These are phyloP conservation scores for Middelhovenomyces tepae DNA, from an alignment of 805 yeast species.

Conservation along the genomic window DNA sequence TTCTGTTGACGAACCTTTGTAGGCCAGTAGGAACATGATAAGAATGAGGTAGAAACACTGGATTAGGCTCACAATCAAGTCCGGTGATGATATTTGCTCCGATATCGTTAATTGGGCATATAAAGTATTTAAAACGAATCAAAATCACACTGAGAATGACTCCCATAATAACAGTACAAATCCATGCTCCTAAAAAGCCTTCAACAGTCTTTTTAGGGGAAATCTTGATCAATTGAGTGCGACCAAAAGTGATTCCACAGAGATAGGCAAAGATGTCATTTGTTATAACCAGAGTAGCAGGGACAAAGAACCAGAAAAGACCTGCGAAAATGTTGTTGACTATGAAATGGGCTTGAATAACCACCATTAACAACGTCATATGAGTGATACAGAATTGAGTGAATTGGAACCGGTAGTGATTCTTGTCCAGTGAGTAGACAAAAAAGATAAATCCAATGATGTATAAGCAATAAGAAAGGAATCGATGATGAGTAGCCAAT, in stretches of 20 bases:
- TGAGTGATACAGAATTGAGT: conserved; percentile 90
- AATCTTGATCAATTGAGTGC: conserved; percentile 82
- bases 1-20: conserved; percentile 39
- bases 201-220: conserved; percentile 97
- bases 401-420: conserved; percentile 84
- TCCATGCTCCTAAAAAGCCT: conserved; percentile 97
- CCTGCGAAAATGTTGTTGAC: conserved; percentile 86
- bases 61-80: conserved; percentile 72
- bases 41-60: conserved; percentile 77
- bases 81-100: conserved; percentile 51
- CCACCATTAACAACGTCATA: conserved; percentile 83
- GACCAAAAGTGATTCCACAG: conserved; percentile 95
- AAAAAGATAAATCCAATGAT: conserved; percentile 83
- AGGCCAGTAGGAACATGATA: conserved; percentile 60
- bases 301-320: conserved; percentile 87
- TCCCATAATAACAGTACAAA: conserved; percentile 75
- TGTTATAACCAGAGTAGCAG: conserved; percentile 83
- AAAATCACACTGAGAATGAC: conserved; percentile 55
- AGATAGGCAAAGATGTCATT: conserved; percentile 95
- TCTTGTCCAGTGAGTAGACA: conserved; percentile 81
- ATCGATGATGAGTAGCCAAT: conserved; percentile 68
- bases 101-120: conserved; percentile 69
- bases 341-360: conserved; percentile 88
- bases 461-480: conserved; percentile 75
- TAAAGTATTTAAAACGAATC: conserved; percentile 61